A percentile compares a stretch with the other conserved stretches of the same genome.
phyloP scores from a whole-genome alignment of 1,284 basidiomycete species.

The Cystobasidiaceae sp. region DNA sequence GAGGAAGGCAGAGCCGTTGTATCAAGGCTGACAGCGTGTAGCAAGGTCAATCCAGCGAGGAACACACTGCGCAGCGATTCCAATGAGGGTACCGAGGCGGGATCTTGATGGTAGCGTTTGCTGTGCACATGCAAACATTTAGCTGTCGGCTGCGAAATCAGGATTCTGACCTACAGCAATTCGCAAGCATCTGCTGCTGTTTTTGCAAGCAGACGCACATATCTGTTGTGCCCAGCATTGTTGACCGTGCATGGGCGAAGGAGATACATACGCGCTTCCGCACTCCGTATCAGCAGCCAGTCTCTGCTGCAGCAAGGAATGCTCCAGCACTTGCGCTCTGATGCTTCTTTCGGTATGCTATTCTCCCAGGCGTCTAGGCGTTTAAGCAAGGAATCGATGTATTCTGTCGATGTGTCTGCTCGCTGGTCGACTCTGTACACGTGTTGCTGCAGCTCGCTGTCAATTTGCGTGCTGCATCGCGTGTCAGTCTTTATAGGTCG shows the following conservation, averaged over 20 bases:
- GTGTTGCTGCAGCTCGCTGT: conserved; percentile 17
- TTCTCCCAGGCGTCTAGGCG: conserved; percentile 31
- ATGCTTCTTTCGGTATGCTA: conserved; percentile 23
- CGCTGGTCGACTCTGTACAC: conserved; percentile 32
- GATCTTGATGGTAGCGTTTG: conserved; percentile 27
- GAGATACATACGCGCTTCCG: conserved; percentile 23
- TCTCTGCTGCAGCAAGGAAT: conserved; percentile 29
- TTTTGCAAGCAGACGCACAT: conserved; percentile 20
- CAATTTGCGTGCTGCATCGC: conserved; percentile 31
- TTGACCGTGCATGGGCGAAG: conserved; percentile 21
- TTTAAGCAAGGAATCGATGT: conserved; percentile 4
- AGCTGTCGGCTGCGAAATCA: too few relatives aligned
- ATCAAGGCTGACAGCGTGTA: conserved; percentile 26
- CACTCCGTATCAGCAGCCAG: conserved; percentile 8
- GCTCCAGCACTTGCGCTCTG: neutral
- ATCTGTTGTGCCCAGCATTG: neutral
- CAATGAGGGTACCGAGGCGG: neutral
- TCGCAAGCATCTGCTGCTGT: conserved; percentile 28
- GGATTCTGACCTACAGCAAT: conserved; percentile 1
- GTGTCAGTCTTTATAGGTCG: too few relatives aligned
- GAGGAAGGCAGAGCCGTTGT: neutral
- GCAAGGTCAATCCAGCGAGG: conserved; percentile 33
- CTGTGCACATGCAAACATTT: too few relatives aligned
- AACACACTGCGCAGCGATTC: conserved; percentile 33
- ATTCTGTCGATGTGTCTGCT: neutral